These are phyloP conservation scores for Brassica napus DNA, from an alignment of 345 rosid species.

Conservation along the genomic window DNA sequence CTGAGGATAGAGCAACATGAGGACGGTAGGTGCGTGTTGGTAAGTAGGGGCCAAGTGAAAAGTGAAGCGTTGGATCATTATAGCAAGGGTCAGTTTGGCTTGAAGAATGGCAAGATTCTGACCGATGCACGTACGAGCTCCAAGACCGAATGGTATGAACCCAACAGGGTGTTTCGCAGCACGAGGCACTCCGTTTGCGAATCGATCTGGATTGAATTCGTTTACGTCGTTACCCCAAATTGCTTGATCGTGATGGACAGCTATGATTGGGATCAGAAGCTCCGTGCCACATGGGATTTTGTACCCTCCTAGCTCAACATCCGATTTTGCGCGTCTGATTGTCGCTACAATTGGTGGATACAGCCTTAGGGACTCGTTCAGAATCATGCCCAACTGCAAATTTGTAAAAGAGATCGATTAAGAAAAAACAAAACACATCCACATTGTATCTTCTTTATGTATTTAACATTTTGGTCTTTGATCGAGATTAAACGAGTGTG, in stretches of 20 bases:
- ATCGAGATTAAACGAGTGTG: background rate
- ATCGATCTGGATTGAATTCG: constrained; percentile 78
- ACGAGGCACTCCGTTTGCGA: constrained; percentile 65
- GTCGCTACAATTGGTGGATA: constrained; percentile 79
- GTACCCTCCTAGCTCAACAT: constrained; percentile 75
- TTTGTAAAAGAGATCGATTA: background rate
- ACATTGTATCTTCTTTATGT: background rate
- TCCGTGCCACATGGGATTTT: constrained; percentile 72
- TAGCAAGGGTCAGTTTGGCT: constrained; percentile 62
- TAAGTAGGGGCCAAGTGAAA: constrained; percentile 67
- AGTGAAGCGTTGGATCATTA: constrained; percentile 67
- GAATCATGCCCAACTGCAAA: constrained; percentile 63
- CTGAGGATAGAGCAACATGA: constrained; percentile 73
- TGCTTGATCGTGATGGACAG: constrained; percentile 74
- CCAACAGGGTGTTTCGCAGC: constrained; percentile 76
- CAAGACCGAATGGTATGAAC: constrained; percentile 76
- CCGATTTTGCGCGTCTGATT: constrained; percentile 60
- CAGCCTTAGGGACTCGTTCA: constrained; percentile 64
- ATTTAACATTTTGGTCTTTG: background rate
- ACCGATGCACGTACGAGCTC: constrained; percentile 73
- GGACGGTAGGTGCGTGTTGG: constrained; percentile 73
- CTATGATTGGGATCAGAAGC: constrained; percentile 65
- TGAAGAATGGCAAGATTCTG: constrained; percentile 81
- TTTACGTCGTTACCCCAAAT: constrained; percentile 78
- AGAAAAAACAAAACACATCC: background rate